Base-by-base conservation (phyloP, 176 grass and related monocot species). In the Cymbopogon citratus region DNA sequence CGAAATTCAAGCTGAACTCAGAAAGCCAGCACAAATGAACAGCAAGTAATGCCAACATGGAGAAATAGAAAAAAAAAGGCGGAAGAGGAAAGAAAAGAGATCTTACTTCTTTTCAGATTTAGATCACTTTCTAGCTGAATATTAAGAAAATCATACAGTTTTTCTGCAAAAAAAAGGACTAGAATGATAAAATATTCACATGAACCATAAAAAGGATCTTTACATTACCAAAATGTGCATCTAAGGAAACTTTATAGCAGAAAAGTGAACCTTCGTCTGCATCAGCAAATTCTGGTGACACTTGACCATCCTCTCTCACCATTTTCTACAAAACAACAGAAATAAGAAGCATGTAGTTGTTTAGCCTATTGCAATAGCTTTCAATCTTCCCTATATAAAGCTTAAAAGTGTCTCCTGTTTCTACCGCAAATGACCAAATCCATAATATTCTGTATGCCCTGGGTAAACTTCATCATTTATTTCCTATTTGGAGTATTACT, bases 121-220 rank as follows among this genome's bases (percentile, higher is more conserved):
- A 98, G 86, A 80, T 89, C 90, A 79, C 95, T 98, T 77, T 98
- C 92, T 34, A 98, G 75, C 72, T 98, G 86, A 76, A 98, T 89
- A 48, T 81, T 91, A 43, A 98, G 84, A 85, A 94, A 88, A 7
- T 93, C 83, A 61, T 80, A 93, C 27, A 98, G 85, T 59, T 93
- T 93, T 68, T 98, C 95, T 97, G 88, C 78, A 87, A 83, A 94
- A 63, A 26, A 45, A 29, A 75, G 15, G 15, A 49, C 84, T 83
- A 80, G 36, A 57, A 67, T 19, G 36, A 59, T 76, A 3, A 40
- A 38, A 59, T 27, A 80, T 77, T 69, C 24, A 40, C 13, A 75
- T 19, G 13, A 41, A 76, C 3, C 3, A 57, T 3, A 21, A 83
- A 56, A 43, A 39, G 38, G 9, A 23, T 34, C 25, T 34, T 49